Base-by-base conservation (phyloP, 1,284 basidiomycete genomes). In the Apiotrichum akiyoshidainum region DNA sequence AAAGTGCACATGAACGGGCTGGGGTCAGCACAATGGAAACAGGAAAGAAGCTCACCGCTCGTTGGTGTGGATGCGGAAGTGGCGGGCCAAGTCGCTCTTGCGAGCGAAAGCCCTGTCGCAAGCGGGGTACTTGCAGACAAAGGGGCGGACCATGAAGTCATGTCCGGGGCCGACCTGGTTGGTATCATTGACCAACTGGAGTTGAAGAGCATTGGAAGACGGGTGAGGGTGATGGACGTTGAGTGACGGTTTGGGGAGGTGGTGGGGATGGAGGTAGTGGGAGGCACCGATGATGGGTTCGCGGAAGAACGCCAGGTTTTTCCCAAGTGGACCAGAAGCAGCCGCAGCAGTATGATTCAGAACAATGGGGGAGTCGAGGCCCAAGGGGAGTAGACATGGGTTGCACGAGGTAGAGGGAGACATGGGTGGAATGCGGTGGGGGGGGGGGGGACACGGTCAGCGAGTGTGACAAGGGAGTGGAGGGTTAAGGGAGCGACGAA, bases 71-170 rank as follows among this genome's bases (percentile, higher is more conserved):
- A 81, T 82, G 10, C 80, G 66, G 40, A 75, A 74, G 63, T 81
- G 80, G 37, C 81, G 69, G 8, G 79, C 71, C 37, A 81, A 73
- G 60, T 82, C 81, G 45, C 76, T 79, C 57, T 78, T 78, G 26
- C 81, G 69, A 1, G 79, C 75, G 60, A 82, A 82, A 10, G 79
- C 72, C 65, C 81, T 81, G 61, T 75, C 68, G 63, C 81, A 82
- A 16, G 66, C 58, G 1, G 61, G 58, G 31, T 70, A 74, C 44
- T 71, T 71, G 65, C 80, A 80, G 41, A 72, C 68, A 59, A 73
- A 78, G 17, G 76, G 75, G 49, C 76, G 65, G 31, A 63, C 57
- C 22, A 58, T 61, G 47, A 61, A 64, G 55, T 66, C 69, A 61
- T 69, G 73, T 44, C 66, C 72, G 33, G 68, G 66, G 21, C 72